phyloP scores from a whole-genome alignment of 495 filamentous ascomycete species.

The Aspergillus carlsbadensis region DNA sequence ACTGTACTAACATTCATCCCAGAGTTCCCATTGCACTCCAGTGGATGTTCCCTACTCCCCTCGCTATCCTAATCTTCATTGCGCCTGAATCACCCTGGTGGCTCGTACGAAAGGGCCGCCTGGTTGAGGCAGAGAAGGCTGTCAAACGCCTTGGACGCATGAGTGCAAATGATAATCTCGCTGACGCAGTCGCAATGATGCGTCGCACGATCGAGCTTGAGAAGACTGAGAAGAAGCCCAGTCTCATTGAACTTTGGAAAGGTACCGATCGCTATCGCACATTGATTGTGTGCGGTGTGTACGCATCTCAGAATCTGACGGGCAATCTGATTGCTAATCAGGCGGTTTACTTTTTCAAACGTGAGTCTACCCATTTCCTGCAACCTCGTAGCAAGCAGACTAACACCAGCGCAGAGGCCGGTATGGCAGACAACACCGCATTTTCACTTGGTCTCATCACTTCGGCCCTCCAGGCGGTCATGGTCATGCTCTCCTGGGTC shows the following conservation, averaged over 20 bases:
- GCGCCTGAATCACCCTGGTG: slow-evolving; percentile 72
- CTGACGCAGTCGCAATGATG: slow-evolving; percentile 72
- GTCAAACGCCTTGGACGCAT: slow-evolving; percentile 60
- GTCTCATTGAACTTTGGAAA: slow-evolving; percentile 64
- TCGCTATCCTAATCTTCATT: slow-evolving; percentile 60
- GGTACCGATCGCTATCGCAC: slow-evolving; percentile 66
- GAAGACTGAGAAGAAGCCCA: slow-evolving; percentile 53
- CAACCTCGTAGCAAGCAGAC: too few species aligned
- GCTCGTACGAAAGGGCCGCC: slow-evolving; percentile 46
- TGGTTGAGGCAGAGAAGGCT: slow-evolving; percentile 60
- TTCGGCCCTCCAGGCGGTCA: slow-evolving; percentile 35
- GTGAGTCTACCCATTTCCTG: not conserved
- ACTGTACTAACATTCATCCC: slow-evolving; percentile 52
- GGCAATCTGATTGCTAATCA: slow-evolving; percentile 73
- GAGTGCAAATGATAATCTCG: slow-evolving; percentile 50
- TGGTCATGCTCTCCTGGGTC: slow-evolving; percentile 51
- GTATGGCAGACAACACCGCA: slow-evolving; percentile 47
- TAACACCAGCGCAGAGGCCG: slow-evolving; percentile 45
- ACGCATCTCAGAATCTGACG: slow-evolving; percentile 35
- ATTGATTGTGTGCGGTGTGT: slow-evolving; percentile 61
- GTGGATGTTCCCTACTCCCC: slow-evolving; percentile 76
- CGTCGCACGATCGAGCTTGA: slow-evolving; percentile 69
- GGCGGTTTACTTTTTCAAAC: slow-evolving; percentile 72
- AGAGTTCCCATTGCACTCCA: slow-evolving; percentile 63
- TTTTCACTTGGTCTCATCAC: slow-evolving; percentile 39